Evolutionary conservation across 768 basidiomycete species (phyloP), one percentile per base, ranked within the genome.

Genomic region (Pulveroboletus sp.): DNA sequence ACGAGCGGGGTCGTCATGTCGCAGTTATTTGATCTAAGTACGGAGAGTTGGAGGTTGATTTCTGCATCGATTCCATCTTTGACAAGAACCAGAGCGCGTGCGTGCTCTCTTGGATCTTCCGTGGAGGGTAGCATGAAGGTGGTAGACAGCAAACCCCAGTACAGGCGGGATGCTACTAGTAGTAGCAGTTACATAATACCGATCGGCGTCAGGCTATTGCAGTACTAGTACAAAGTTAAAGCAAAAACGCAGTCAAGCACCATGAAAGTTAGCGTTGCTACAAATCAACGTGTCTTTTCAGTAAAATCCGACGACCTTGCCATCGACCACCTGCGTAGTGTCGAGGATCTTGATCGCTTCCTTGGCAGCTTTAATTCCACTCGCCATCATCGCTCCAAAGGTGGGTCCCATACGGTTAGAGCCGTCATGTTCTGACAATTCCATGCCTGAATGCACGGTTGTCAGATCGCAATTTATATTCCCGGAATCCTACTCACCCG

Each of bases 361-460:
- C 50, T 80, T 75, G 2, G 83, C 84, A 19, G 84, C 85, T 62
- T 82, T 85, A 64, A 85, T 77, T 6, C 87, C 86, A 62, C 82
- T 85, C 7, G 73, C 82, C 69, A 88, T 82, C 86, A 89, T 89
- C 0, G 82, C 85, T 20, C 85, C 87, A 55, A 89, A 89, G 4
- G 86, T 87, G 6, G 86, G 86, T 6, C 81, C 81, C 83, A 86
- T 85, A 23, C 87, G 76, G 71, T 86, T 85, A 22, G 80, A 79
- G 13, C 87, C 87, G 63, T 89, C 86, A 62, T 88, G 83, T 65
- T 89, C 86, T 8, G 83, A 83, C 43, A 91, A 73, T 67, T 91
- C 87, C 87, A 89, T 91, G 14, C 87, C 86, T 82, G 37, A 26
- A 35, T 20, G 32, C 14, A 34, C 19, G 26, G 23, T 26, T n/a